Percentiles rank a stretch among this genome's conserved stretches.
phyloP scores from a whole-genome alignment of 345 rosid genomes.

The Populus pruinosa region DNA sequence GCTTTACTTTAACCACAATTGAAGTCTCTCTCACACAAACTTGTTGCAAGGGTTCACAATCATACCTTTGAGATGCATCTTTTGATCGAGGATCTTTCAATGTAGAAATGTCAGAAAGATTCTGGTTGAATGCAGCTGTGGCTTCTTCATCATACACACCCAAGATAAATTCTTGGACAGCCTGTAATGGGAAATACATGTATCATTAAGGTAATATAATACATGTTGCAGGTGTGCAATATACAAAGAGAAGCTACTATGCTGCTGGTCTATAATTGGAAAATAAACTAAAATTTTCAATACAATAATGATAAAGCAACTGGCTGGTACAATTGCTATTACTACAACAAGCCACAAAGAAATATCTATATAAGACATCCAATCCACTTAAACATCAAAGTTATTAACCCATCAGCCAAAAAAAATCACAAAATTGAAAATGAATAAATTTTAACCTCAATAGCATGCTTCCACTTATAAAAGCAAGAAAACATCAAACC shows the following conservation, averaged over 20 bases:
- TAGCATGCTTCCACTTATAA: not conserved
- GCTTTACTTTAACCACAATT: not conserved
- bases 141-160: constrained; percentile 77
- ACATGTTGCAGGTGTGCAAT: not conserved
- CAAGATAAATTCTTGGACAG: constrained; percentile 75
- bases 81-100: constrained; percentile 74
- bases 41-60: not conserved
- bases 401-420: not conserved
- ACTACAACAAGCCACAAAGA: not conserved
- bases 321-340: not conserved
- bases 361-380: not conserved
- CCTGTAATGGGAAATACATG: constrained; percentile 34
- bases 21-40: not conserved
- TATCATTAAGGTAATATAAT: not conserved
- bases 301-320: too few species aligned
- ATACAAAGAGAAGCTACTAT: not conserved
- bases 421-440: not conserved
- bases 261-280: not conserved
- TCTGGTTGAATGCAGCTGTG: constrained; percentile 71
- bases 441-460: not conserved
- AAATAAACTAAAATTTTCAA: not conserved
- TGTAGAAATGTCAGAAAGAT: constrained; percentile 62
- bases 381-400: not conserved
- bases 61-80: constrained; percentile 83
- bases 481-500: not conserved